Conservation (phyloP, 179 eudicot species). For the Sideroxylon spinosum region DNA sequence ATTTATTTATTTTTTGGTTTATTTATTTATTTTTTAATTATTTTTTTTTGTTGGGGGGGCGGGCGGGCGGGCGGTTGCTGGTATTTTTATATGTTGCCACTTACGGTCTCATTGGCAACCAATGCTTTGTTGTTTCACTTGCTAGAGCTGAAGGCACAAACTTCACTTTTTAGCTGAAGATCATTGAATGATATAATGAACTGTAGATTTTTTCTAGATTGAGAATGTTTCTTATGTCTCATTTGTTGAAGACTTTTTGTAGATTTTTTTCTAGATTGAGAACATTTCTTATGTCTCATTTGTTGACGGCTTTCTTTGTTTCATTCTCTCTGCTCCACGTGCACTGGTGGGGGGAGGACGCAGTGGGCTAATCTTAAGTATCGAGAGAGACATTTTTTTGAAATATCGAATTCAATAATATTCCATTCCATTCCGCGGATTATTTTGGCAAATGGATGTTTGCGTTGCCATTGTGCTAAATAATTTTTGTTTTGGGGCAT, state of each 20-base stretch:
- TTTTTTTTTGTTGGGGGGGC: neutral
- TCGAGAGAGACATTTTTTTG: too few species aligned
- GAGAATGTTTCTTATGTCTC: neutral
- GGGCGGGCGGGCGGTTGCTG: neutral
- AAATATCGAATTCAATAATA: too few species aligned
- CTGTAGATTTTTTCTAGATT: neutral
- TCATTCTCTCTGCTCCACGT: too few species aligned
- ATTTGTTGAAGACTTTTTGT: neutral
- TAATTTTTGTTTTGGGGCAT: too few species aligned
- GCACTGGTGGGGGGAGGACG: too few species aligned
- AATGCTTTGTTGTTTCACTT: neutral
- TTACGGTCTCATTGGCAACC: neutral
- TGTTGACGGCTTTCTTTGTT: neutral
- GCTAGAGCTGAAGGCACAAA: neutral
- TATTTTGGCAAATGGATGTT: too few species aligned
- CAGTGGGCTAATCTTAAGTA: too few species aligned
- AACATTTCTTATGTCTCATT: neutral
- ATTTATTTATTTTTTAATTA: neutral
- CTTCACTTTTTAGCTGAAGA: too few species aligned
- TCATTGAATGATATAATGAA: too few species aligned
- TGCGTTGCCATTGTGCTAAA: too few species aligned
- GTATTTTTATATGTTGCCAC: neutral
- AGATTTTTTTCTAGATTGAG: neutral
- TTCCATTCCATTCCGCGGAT: too few species aligned
- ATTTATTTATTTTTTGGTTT: neutral